Conservation (phyloP, 495 filamentous ascomycete species). For the Penicillium ochrochloron region DNA sequence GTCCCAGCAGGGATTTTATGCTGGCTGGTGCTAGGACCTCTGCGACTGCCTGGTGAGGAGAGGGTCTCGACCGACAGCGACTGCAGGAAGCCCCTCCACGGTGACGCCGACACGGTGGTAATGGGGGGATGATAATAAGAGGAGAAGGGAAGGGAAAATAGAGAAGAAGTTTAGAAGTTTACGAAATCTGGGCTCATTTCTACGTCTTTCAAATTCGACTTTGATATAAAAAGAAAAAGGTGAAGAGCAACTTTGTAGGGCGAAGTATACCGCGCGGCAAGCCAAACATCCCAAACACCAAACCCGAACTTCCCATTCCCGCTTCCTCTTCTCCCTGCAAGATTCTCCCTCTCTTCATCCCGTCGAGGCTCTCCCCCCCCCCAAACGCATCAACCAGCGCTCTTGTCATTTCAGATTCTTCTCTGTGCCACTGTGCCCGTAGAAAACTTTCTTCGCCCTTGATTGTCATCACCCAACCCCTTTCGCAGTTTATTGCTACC, state of each 20-base stretch:
- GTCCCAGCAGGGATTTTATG: neutral
- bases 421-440: conserved; percentile 1
- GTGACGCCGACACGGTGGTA: conserved; percentile 8
- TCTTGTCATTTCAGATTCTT: conserved; percentile 9
- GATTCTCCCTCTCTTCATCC: conserved; percentile 34
- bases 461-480: conserved; percentile 17
- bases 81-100: conserved; percentile 23
- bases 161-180: neutral
- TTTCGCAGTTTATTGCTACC: conserved; percentile 6
- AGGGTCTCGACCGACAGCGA: conserved; percentile 25
- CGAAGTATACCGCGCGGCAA: conserved; percentile 30
- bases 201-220: neutral
- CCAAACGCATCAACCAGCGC: conserved; percentile 16
- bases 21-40: conserved; percentile 16
- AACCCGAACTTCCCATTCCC: conserved; percentile 35
- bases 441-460: conserved; percentile 15
- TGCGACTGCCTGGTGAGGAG: neutral
- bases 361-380: conserved; percentile 12
- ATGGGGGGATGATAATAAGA: neutral
- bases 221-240: neutral
- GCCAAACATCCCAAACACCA: conserved; percentile 39
- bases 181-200: neutral
- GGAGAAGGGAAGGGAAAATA: neutral
- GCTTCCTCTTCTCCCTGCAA: conserved; percentile 28
- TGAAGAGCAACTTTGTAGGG: neutral